Base-by-base conservation (phyloP, 305 asterid species). In the Rubia occidens region DNA sequence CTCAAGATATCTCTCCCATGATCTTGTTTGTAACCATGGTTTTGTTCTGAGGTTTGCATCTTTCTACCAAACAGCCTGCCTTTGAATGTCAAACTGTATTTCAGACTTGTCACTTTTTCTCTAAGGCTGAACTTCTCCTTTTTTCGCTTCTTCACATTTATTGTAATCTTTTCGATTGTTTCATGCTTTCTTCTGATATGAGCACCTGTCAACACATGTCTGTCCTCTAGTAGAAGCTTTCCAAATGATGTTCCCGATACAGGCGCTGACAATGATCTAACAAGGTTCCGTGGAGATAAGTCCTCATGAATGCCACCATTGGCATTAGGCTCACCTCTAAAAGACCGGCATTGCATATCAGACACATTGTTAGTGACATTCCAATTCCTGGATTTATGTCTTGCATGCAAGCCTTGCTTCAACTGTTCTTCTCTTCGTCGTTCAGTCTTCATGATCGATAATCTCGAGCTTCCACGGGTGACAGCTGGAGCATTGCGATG, bases 261-360 rank as follows among this genome's bases (percentile, higher is more conserved):
- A 53, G 97, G 99, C 42, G 99, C 95, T 1, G 99, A 94, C 87
- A 90, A 75, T 75, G 96, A 94, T 76, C 99, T 82, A 67, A 83
- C 69, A 60, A 94, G 95, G 78, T 85, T 85, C 85, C 89, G 77
- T 64, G 97, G 95, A 29, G 95, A 87, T 72, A 67, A 71, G 55
- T 83, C 91, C 71, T 70, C 76, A 32, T 78, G 85, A 75, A 75
- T 79, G 74, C 78, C 69, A 56, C 71, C 78, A 72, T 68, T 81
- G 67, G 79, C 86, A 76, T 80, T 84, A 51, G 79, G 78, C 53
- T 83, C 89, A 68, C 78, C 78, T 81, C 90, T 80, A 77, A 86
- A 87, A 74, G 90, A 86, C 59, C 82, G 73, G 75, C 83, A 82
- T 60, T 74, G 84, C 69, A 73, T 85, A 78, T 84, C 89, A 71